Percentiles rank a stretch among this genome's conserved stretches.
These are phyloP conservation scores for Lophium mytilinum DNA, from an alignment of 495 filamentous ascomycete genomes.

Conservation along the genomic window DNA sequence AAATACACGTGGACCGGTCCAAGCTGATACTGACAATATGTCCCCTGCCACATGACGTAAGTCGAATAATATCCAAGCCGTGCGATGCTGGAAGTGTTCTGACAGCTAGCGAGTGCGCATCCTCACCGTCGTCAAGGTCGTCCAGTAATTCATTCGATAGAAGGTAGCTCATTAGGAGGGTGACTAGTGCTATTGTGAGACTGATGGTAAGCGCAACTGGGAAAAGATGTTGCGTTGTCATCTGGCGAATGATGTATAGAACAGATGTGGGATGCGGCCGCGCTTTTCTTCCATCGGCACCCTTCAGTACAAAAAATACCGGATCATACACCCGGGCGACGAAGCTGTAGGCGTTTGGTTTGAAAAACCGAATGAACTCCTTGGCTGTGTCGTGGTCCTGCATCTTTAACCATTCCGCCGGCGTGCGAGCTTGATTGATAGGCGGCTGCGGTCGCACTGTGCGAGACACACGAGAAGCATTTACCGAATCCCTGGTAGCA, in stretches of 20 bases:
- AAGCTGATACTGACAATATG: conserved; percentile 58
- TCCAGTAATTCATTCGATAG: conserved; percentile 45
- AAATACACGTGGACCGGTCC: conserved; percentile 53
- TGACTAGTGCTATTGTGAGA: conserved; percentile 47
- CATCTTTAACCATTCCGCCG: conserved; percentile 59
- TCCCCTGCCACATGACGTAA: conserved; percentile 49
- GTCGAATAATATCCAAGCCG: conserved; percentile 52
- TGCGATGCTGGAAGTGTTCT: conserved; percentile 53
- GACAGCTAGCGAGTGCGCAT: conserved; percentile 46
- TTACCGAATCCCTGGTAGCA: not conserved
- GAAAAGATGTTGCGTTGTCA: conserved; percentile 48
- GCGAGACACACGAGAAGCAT: conserved; percentile 11
- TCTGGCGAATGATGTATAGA: conserved; percentile 48
- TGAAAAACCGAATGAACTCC: conserved; percentile 60
- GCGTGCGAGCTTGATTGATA: conserved; percentile 60
- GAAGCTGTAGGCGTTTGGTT: conserved; percentile 56
- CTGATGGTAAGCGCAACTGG: conserved; percentile 48
- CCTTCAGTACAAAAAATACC: conserved; percentile 56
- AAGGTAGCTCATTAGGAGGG: conserved; percentile 58
- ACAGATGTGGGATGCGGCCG: conserved; percentile 34
- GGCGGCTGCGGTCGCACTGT: conserved; percentile 26
- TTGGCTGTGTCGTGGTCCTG: conserved; percentile 67
- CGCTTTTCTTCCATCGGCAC: conserved; percentile 46
- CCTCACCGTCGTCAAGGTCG: conserved; percentile 32
- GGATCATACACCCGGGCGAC: conserved; percentile 61